phyloP scores from a whole-genome alignment of 352 stramenopile genomes.

The Lagenidium sp. region DNA sequence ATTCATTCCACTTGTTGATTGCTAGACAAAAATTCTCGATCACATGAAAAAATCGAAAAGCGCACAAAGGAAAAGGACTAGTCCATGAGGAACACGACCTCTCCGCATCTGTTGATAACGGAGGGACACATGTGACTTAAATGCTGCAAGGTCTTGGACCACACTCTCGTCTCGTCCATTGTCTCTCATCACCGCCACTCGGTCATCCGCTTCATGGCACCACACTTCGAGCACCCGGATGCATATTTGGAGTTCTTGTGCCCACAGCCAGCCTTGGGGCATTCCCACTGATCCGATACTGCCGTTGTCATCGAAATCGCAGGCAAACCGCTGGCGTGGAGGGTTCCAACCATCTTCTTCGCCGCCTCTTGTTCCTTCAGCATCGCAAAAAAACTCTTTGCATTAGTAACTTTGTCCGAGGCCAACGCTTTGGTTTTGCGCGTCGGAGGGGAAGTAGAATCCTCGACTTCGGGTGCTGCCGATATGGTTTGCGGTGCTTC shows the following conservation, averaged over 20 bases:
- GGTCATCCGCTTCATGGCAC: constrained; percentile 67
- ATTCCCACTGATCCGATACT: constrained; percentile 55
- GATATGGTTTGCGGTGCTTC: neutral
- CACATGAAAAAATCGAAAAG: no score
- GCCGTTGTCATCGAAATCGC: constrained; percentile 16
- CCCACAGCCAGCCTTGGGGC: constrained; percentile 47
- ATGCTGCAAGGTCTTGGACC: no score
- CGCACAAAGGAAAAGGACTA: no score
- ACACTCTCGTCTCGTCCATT: neutral
- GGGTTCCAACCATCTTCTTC: constrained; percentile 47
- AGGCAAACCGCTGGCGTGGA: constrained; percentile 43
- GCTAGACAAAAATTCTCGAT: no score
- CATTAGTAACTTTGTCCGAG: constrained; percentile 13
- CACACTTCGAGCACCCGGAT: constrained; percentile 54
- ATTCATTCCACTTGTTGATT: no score
- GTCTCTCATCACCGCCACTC: constrained; percentile 42
- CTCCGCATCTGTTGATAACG: no score
- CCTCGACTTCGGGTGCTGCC: no score
- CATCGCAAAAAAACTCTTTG: constrained; percentile 55
- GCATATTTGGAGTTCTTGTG: constrained; percentile 64
- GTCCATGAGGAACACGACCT: no score
- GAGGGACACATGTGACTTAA: no score
- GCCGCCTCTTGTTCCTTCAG: constrained; percentile 45
- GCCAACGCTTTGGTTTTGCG: neutral
- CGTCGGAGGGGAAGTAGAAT: no score